Evolutionary conservation across 179 eudicot species (phyloP), one percentile per base, ranked within the genome.

Genomic region (Gypsophila paniculata): DNA sequence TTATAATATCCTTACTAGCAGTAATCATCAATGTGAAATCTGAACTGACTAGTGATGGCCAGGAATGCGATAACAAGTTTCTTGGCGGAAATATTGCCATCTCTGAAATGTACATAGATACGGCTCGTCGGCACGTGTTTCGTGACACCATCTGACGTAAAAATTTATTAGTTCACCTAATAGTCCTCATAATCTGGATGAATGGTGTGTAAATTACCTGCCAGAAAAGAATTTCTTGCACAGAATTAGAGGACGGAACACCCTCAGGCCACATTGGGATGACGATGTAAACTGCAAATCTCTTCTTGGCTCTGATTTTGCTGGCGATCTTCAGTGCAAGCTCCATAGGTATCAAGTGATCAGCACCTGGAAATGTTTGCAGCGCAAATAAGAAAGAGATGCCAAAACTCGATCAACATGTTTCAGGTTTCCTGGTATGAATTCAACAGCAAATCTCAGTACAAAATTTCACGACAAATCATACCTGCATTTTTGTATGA

Each of bases 241-340:
- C 88, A 39, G 93, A 74, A 69, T 85, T 76, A 71, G 85, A 80
- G 58, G 82, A 61, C 2, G 96, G 88, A 64, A 59, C 76, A 32
- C 96, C 96, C 80, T 90, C 96, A 1, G 96, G 96, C 82, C 85
- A 90, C 91, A 90, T 85, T 55, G 96, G 96, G 70, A 90, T 81
- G 66, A 90, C 82, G 58, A 90, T 51, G 70, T 90, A 90, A 19
- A 85, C 93, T 21, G 88, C 75, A 67, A 90, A 90, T 29, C 92
- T 73, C 59, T 90, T 90, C 10, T 82, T 86, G 78, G 86, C 89
- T 66, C 79, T 79, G 54, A 90, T 90, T 82, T 88, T 90, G 83
- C 85, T 90, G 10, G 76, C 85, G 68, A 90, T 85, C 76, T 90
- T 88, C 76, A 88, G 73, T 53, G 93, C 86, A 79, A 90, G 48